These are phyloP conservation scores for Fusarium odoratissimum DNA, from an alignment of 2,329 filamentous ascomycete species.

Conservation along the genomic window DNA sequence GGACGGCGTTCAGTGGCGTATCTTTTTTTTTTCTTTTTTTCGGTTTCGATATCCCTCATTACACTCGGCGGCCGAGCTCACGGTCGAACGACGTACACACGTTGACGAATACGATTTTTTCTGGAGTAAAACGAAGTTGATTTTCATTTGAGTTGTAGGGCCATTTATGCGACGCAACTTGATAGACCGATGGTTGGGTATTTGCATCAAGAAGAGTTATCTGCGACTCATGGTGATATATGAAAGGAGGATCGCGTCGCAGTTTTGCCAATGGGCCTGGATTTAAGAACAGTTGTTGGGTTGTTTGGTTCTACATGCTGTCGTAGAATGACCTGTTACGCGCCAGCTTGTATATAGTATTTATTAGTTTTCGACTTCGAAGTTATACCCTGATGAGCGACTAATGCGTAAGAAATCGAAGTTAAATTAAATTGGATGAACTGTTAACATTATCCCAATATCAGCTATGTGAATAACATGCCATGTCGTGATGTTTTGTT, in stretches of 20 bases:
- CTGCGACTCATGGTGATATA: conserved; percentile 35
- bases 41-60: conserved; percentile 46
- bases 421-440: conserved; percentile 27
- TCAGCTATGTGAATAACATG: not conserved
- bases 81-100: conserved; percentile 46
- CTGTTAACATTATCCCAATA: not conserved
- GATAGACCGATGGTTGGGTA: conserved; percentile 36
- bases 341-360: conserved; percentile 45
- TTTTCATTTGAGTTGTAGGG: conserved; percentile 25
- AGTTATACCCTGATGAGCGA: conserved; percentile 54
- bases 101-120: conserved; percentile 45
- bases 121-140: conserved; percentile 32
- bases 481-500: not conserved
- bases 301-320: conserved; percentile 39
- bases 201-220: conserved; percentile 38
- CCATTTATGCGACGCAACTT: conserved; percentile 17
- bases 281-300: conserved; percentile 36
- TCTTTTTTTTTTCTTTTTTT: conserved; percentile 29
- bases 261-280: conserved; percentile 33
- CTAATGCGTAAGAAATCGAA: conserved; percentile 49
- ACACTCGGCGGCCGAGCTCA: conserved; percentile 43
- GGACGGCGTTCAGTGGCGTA: conserved; percentile 45
- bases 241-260: conserved; percentile 15
- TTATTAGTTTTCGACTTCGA: conserved; percentile 50
- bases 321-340: conserved; percentile 17